Evolutionary conservation across 345 rosid genomes (phyloP).

Genomic region (Populus tremula): DNA sequence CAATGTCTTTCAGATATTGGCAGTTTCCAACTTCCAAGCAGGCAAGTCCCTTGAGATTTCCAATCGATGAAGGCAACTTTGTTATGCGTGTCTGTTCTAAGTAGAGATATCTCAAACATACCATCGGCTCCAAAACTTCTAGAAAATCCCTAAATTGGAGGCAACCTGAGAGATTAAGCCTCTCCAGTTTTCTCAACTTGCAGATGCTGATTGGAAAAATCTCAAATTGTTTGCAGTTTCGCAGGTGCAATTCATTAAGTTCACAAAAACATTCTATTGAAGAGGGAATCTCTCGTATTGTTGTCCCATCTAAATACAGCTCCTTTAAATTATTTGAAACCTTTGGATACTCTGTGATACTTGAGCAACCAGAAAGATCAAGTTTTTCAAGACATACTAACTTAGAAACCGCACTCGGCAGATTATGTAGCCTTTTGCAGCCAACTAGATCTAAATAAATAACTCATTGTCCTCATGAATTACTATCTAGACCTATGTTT

Average conservation of each 20-base stretch:
- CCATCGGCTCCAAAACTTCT: neutral
- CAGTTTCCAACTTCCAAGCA: neutral
- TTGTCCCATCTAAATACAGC: neutral
- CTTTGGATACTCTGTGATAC: neutral
- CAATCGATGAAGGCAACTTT: neutral
- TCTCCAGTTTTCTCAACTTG: neutral
- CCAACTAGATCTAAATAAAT: no score
- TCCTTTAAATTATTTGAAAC: neutral
- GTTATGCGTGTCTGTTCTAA: neutral
- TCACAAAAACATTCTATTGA: neutral
- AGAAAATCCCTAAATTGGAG: neutral
- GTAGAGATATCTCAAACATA: neutral
- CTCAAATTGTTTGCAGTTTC: neutral
- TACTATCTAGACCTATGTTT: no score
- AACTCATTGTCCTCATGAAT: no score
- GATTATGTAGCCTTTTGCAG: constrained; percentile 11
- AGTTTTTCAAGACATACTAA: neutral
- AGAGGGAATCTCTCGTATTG: neutral
- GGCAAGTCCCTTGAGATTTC: neutral
- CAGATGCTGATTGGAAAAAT: neutral
- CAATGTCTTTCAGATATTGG: neutral
- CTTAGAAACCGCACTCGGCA: neutral
- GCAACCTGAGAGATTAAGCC: neutral
- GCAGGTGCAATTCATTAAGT: neutral
- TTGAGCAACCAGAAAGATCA: neutral